Evolutionary conservation across 2,329 filamentous ascomycete species (phyloP), one percentile per base, ranked within the genome.

Genomic region (Coniochaeta ligniaria): DNA sequence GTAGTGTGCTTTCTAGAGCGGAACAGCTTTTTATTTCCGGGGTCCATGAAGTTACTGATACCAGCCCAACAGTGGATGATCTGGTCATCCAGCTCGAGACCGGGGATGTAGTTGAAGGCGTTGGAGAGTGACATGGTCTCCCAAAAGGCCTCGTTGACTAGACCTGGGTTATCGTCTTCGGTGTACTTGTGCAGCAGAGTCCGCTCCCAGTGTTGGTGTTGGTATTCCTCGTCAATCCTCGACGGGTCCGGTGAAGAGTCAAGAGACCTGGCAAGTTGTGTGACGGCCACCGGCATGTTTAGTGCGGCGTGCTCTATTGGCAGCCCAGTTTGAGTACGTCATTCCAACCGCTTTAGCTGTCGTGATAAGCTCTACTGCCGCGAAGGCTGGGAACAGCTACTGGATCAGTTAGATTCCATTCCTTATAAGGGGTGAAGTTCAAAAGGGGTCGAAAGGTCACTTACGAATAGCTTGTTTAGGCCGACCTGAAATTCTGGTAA

Each of bases 11-110:
- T 88, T 61, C 91, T 88, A 17, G 92, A 96, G 31, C 88, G 85
- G 74, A 98, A 99, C 4, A 99, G 80, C 66, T 89, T 86, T 69
- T 96, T 87, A 69, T 98, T 98, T 59, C 91, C 92, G 66, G 89
- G 81, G 68, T 96, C 90, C 89, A 98, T 96, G 63, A 94, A 86
- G 67, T 92, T 90, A 65, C 92, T 96, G 68, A 99, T 92, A 35
- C 92, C 91, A 6, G 93, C 88, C 95, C 95, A 99, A 72, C 92
- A 96, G 73, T 96, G 90, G 59, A 88, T 88, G 63, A 88, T 86
- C 70, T 87, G 85, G 64, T 88, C 85, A 68, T 88, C 85, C 4
- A 88, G 76, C 67, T 88, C 85, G 20, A 88, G 74, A 66, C 88
- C 83, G 1, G 85, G 85, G 9, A 88, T 85, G 66, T 88, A 88